phyloP scores from a whole-genome alignment of 192 early-diverging fungal genomes.

The Podila epicladia region DNA sequence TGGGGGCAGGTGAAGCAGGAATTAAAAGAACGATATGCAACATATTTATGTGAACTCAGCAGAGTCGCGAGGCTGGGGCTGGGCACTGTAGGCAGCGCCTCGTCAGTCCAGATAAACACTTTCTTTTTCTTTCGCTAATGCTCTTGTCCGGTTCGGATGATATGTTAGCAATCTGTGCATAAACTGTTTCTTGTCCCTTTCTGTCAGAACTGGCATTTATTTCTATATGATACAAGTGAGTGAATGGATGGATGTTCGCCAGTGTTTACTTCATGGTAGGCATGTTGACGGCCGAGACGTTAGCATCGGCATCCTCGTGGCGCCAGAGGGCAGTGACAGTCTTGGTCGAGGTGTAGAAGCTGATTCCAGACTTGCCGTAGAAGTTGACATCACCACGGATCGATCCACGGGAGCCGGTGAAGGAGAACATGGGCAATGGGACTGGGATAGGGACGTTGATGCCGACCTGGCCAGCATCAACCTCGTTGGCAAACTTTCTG shows the following conservation, averaged over 20 bases:
- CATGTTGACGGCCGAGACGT: slow-evolving; percentile 86
- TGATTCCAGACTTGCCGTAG: slow-evolving; percentile 78
- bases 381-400: slow-evolving; percentile 97
- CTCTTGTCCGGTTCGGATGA: no score
- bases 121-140: no score
- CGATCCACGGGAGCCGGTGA: slow-evolving; percentile 90
- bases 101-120: no score
- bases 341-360: slow-evolving; percentile 94
- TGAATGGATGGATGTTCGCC: background rate
- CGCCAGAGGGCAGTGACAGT: slow-evolving; percentile 96
- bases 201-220: background rate
- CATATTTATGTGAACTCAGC: no score
- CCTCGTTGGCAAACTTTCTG: slow-evolving; percentile 86
- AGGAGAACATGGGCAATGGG: slow-evolving; percentile 96
- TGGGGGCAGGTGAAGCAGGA: background rate
- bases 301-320: slow-evolving; percentile 78
- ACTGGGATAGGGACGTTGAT: slow-evolving; percentile 94
- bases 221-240: slow-evolving; percentile 6
- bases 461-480: slow-evolving; percentile 95
- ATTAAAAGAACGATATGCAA: no score
- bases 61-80: no score
- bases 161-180: no score
- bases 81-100: no score
- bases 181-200: no score
- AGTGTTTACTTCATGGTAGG: slow-evolving; percentile 71